phyloP scores from a whole-genome alignment of 2,329 filamentous ascomycete genomes.

The Ustilaginoidea virens region DNA sequence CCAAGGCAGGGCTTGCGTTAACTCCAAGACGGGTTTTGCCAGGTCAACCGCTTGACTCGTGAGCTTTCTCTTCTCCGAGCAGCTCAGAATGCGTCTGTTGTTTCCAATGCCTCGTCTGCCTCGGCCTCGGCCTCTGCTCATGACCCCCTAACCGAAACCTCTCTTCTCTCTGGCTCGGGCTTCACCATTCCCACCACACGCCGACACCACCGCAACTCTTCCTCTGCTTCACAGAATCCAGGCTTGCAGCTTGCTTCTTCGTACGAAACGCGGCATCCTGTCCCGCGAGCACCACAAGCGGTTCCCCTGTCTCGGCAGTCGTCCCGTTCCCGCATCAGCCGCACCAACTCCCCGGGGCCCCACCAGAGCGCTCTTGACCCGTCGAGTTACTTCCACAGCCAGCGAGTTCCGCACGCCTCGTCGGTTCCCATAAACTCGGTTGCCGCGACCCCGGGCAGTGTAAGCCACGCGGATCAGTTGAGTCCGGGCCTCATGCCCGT shows the following conservation, averaged over 20 bases:
- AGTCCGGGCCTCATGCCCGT: constrained; percentile 40
- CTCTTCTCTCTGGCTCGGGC: constrained; percentile 39
- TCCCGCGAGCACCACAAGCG: constrained; percentile 28
- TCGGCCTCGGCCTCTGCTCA: constrained; percentile 36
- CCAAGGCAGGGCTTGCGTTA: too few relatives aligned
- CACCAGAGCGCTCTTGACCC: constrained; percentile 27
- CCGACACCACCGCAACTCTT: constrained; percentile 42
- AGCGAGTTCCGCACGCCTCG: constrained; percentile 22
- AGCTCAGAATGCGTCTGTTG: constrained; percentile 50
- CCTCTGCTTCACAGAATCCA: constrained; percentile 37
- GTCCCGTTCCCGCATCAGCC: constrained; percentile 35
- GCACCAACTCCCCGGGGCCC: constrained; percentile 31
- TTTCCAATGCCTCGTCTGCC: constrained; percentile 48
- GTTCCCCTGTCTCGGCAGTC: constrained; percentile 37
- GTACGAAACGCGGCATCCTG: constrained; percentile 25
- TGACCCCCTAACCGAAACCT: constrained; percentile 31
- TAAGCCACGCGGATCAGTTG: constrained; percentile 21
- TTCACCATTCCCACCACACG: constrained; percentile 41
- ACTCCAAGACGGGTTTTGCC: too few relatives aligned
- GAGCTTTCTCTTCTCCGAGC: constrained; percentile 74
- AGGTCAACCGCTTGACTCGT: constrained; percentile 87
- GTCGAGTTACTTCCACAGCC: constrained; percentile 31
- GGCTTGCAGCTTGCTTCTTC: constrained; percentile 21
- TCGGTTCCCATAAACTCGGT: constrained; percentile 21
- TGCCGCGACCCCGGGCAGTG: constrained; percentile 25